Evolutionary conservation across 2,329 filamentous ascomycete genomes (phyloP).

Genomic region (Fusarium buharicum): DNA sequence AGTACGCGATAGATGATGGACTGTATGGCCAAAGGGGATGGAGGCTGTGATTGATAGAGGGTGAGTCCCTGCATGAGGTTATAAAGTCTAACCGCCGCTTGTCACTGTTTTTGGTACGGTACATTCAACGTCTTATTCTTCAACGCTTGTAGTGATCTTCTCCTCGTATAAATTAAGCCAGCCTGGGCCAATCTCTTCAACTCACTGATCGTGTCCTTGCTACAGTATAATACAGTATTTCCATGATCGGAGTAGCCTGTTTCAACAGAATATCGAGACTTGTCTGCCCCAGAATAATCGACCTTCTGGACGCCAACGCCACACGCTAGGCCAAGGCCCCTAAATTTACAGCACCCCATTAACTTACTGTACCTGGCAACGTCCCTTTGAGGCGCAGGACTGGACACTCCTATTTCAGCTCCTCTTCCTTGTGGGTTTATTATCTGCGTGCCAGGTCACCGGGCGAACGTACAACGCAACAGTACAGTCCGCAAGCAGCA

Average conservation of each 20-base stretch:
- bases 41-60: slow-evolving; percentile 1
- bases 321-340: slow-evolving; percentile 33
- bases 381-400: slow-evolving; percentile 42
- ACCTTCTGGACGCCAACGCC: slow-evolving; percentile 37
- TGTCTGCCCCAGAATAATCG: slow-evolving; percentile 36
- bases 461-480: slow-evolving; percentile 39
- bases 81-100: background rate
- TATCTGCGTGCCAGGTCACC: slow-evolving; percentile 42
- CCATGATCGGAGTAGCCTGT: slow-evolving; percentile 22
- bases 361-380: slow-evolving; percentile 31
- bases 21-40: background rate
- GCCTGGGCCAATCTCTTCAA: background rate
- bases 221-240: slow-evolving; percentile 19
- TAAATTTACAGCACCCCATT: slow-evolving; percentile 19
- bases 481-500: slow-evolving; percentile 27
- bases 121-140: background rate
- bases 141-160: background rate
- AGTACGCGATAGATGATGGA: slow-evolving; percentile 7
- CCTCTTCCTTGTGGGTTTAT: slow-evolving; percentile 36
- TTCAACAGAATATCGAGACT: slow-evolving; percentile 27
- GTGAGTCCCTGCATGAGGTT: slow-evolving; percentile 23
- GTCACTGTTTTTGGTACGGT: background rate
- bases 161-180: background rate
- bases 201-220: background rate
- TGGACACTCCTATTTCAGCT: slow-evolving; percentile 42